These are phyloP conservation scores for Cadophora malorum DNA, from an alignment of 2,329 filamentous ascomycete genomes.

Conservation along the genomic window DNA sequence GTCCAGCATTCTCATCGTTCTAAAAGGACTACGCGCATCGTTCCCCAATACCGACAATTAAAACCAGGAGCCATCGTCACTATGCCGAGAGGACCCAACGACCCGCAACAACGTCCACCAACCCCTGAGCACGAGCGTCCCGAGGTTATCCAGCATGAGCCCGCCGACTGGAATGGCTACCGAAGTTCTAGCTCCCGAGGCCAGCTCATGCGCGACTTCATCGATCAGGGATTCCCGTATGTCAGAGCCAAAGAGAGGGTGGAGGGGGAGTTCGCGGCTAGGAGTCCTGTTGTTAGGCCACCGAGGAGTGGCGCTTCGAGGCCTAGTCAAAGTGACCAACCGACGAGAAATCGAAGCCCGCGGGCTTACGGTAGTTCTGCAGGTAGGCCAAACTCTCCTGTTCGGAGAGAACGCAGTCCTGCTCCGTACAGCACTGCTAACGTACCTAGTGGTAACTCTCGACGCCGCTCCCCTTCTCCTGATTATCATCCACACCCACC, in stretches of 20 bases:
- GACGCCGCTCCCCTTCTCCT: neutral
- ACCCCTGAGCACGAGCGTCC: neutral
- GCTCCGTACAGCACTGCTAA: too few species aligned
- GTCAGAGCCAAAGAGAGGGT: neutral
- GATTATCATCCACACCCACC: neutral
- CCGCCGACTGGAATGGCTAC: neutral
- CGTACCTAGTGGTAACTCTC: neutral
- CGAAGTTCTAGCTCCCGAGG: neutral
- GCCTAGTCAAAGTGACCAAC: too few species aligned
- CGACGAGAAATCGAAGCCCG: too few species aligned
- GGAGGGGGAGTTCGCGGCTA: neutral
- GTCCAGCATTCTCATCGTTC: too few species aligned
- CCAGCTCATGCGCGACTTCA: conserved; percentile 11
- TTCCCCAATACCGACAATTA: too few species aligned
- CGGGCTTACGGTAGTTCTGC: too few species aligned
- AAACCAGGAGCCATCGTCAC: neutral
- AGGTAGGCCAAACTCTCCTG: too few species aligned
- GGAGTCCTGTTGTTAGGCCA: neutral
- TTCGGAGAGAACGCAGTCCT: too few species aligned
- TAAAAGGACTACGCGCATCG: too few species aligned
- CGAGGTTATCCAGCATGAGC: conserved; percentile 10
- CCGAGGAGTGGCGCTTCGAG: too few species aligned
- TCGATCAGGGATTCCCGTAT: conserved; percentile 26
- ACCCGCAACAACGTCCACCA: neutral
- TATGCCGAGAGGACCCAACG: neutral